Conservation (phyloP, 139 green algal genomes). For the Coelastrella sp. region DNA sequence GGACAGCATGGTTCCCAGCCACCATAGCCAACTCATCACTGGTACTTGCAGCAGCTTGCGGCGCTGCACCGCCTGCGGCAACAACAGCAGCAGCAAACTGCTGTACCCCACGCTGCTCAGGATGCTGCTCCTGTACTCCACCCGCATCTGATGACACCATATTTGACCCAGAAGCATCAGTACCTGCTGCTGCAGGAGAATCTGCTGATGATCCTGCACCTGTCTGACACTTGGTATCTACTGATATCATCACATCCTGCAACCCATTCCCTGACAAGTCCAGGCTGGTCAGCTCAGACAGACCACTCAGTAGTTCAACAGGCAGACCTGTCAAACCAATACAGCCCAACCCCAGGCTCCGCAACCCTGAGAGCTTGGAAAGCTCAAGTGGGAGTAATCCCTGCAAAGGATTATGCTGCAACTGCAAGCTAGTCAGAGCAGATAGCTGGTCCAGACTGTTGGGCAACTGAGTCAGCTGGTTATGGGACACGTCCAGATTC, state of each 20-base stretch:
- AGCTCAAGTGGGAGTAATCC: background rate
- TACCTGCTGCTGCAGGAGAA: background rate
- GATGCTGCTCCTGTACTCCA: background rate
- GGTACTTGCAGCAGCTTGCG: background rate
- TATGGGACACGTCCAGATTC: slow-evolving; percentile 5
- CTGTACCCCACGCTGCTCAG: background rate
- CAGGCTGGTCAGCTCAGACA: slow-evolving; percentile 10
- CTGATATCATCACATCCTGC: no score
- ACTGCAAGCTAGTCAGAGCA: background rate
- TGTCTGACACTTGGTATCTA: no score
- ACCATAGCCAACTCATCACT: no score
- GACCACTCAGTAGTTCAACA: background rate
- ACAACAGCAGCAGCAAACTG: background rate
- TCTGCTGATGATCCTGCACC: no score
- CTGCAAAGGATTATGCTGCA: slow-evolving; percentile 24
- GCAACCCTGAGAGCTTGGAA: background rate
- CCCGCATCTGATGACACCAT: no score
- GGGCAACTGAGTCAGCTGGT: slow-evolving; percentile 32
- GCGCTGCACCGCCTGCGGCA: background rate
- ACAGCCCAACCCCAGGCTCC: slow-evolving; percentile 8
- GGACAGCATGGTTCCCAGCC: background rate
- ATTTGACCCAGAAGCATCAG: background rate
- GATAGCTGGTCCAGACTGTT: background rate
- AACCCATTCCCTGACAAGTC: background rate
- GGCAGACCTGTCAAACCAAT: background rate